Evolutionary conservation across 352 stramenopile genomes (phyloP).

Genomic region (Aphanomyces cochlioides): DNA sequence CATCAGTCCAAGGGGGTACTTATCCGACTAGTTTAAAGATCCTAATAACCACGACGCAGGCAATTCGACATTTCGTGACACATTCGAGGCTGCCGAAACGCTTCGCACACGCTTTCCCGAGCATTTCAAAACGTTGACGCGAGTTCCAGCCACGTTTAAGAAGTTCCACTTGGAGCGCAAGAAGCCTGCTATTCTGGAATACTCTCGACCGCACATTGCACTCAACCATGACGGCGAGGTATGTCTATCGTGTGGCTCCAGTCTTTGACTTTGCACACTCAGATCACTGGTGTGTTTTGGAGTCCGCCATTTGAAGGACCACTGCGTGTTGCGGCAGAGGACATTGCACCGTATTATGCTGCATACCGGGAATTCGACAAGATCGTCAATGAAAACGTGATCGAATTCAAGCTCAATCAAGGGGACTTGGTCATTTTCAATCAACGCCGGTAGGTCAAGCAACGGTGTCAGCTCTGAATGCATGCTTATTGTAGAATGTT

Average conservation of each 20-base stretch:
- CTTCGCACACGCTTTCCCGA: slow-evolving; percentile 59
- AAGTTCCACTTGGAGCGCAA: slow-evolving; percentile 90
- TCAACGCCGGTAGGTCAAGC: slow-evolving; percentile 52
- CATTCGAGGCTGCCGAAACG: slow-evolving; percentile 68
- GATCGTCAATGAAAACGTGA: slow-evolving; percentile 70
- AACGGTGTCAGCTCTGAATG: background rate
- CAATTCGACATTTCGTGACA: slow-evolving; percentile 83
- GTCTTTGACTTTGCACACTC: slow-evolving; percentile 1
- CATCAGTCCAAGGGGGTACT: slow-evolving; percentile 62
- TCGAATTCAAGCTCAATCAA: slow-evolving; percentile 75
- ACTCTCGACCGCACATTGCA: slow-evolving; percentile 91
- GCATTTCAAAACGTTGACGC: slow-evolving; percentile 71
- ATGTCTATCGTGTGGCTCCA: slow-evolving; percentile 1
- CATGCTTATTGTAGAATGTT: slow-evolving; percentile 42
- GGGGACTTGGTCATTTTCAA: slow-evolving; percentile 85
- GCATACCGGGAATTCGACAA: slow-evolving; percentile 78
- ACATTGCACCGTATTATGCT: slow-evolving; percentile 74
- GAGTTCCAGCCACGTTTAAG: slow-evolving; percentile 91
- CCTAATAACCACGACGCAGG: slow-evolving; percentile 25
- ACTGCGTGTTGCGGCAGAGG: slow-evolving; percentile 70
- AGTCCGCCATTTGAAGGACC: slow-evolving; percentile 93
- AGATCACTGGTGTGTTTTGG: slow-evolving; percentile 90
- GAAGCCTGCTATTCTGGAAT: slow-evolving; percentile 90
- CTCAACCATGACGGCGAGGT: slow-evolving; percentile 78
- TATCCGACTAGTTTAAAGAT: background rate